Evolutionary conservation across 345 rosid species (phyloP), one percentile per base, ranked within the genome.

Genomic region (Boechera retrofracta): DNA sequence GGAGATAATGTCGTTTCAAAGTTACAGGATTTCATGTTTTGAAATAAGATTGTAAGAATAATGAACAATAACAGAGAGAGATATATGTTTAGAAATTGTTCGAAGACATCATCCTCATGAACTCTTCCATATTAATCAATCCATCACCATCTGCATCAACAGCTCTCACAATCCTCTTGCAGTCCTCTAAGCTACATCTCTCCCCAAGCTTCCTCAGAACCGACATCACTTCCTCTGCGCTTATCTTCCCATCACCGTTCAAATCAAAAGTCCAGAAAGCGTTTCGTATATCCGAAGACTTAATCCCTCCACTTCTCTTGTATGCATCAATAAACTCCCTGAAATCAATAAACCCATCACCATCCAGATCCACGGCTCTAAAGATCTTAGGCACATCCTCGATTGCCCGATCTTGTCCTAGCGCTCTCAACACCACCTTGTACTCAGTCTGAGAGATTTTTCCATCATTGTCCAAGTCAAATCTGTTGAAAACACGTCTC

Each of bases 261-360:
- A 45, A 76, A 79, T 92, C 97, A 58, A 90, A 94, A 4, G 86
- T 84, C 56, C 71, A 67, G 36, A 94, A 94, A 18, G 97, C 91
- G 2, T 77, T 80, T 47, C 86, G 85, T 51, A 92, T 83, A 73
- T 91, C 95, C 56, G 53, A 65, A 1, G 79, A 84, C 67, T 65
- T 82, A 49, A 85, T 77, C 69, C 96, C 93, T 45, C 92, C 96
- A 32, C 82, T 88, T 73, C 52, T 83, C 72, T 73, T 86, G 78
- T 92, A 82, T 10, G 81, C 95, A 59, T 89, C 95, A 48, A 87
- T 72, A 26, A 94, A 92, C 85, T 94, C 98, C 16, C 73, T 78
- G 69, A 94, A 94, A 57, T 89, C 88, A 28, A 94, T 94, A 76
- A 84, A 94, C 57, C 97, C 98, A 67, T 91, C 95, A 58, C 93